A percentile compares a stretch with the other conserved stretches of the same genome.
phyloP scores from a whole-genome alignment of 2,329 filamentous ascomycete species.

The Bisporella sp. region DNA sequence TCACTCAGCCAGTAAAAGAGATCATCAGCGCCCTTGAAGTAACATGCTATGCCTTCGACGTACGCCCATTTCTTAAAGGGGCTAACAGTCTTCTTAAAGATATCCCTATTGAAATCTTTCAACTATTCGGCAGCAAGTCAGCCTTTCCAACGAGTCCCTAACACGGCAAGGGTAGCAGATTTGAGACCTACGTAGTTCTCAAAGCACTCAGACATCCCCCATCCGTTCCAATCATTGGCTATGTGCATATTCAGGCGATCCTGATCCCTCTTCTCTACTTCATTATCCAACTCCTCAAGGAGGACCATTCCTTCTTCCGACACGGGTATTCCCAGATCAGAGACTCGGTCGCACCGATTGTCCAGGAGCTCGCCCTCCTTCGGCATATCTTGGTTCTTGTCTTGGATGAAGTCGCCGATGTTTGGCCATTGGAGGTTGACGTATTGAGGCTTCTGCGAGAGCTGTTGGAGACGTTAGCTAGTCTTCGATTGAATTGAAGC shows the following conservation, averaged over 20 bases:
- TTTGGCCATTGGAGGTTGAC: constrained; percentile 14
- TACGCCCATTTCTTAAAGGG: constrained; percentile 17
- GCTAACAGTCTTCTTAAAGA: constrained; percentile 13
- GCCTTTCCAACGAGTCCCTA: neutral
- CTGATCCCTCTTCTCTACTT: constrained; percentile 14
- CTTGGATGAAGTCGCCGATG: constrained; percentile 10
- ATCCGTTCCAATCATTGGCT: constrained; percentile 18
- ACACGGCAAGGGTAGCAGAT: no score
- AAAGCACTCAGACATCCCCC: constrained; percentile 11
- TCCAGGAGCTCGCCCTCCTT: constrained; percentile 10
- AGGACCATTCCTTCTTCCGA: constrained; percentile 7
- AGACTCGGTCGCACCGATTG: constrained; percentile 9
- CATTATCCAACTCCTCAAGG: constrained; percentile 6
- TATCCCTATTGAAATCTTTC: constrained; percentile 13
- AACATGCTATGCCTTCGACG: constrained; percentile 12
- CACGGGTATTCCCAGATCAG: constrained; percentile 13
- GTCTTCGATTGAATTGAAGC: neutral
- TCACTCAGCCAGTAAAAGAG: constrained; percentile 8
- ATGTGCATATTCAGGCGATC: constrained; percentile 13
- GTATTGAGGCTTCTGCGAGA: constrained; percentile 6
- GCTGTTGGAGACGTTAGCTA: constrained; percentile 3
- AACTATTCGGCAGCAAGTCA: constrained; percentile 3
- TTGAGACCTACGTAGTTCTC: constrained; percentile 10
- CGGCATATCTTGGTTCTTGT: constrained; percentile 16
- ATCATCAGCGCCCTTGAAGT: constrained; percentile 4